Evolutionary conservation across 2,329 filamentous ascomycete species (phyloP).

Genomic region (Cadophora malorum): DNA sequence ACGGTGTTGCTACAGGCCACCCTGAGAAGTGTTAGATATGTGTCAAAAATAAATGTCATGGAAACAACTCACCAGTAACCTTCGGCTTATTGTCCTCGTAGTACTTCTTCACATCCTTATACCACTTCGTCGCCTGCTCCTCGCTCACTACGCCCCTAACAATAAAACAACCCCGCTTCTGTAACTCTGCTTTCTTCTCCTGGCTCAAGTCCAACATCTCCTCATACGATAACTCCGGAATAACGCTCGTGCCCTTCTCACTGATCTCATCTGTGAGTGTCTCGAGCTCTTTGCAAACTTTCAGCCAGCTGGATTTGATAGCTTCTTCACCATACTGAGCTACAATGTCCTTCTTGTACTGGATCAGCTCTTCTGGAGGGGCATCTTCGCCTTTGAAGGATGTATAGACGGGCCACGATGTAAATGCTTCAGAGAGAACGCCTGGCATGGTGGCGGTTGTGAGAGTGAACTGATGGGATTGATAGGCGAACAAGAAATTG

Average conservation of each 20-base stretch:
- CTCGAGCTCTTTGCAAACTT: slow-evolving; percentile 48
- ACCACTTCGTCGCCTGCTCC: slow-evolving; percentile 39
- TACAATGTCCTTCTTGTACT: slow-evolving; percentile 47
- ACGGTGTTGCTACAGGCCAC: slow-evolving; percentile 49
- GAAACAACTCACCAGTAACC: slow-evolving; percentile 32
- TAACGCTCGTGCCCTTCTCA: slow-evolving; percentile 44
- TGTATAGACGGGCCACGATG: slow-evolving; percentile 42
- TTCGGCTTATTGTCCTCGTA: slow-evolving; percentile 45
- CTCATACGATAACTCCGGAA: slow-evolving; percentile 46
- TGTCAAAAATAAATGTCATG: background rate
- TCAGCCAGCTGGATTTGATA: slow-evolving; percentile 48
- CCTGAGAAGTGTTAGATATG: slow-evolving; percentile 27
- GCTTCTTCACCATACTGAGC: slow-evolving; percentile 47
- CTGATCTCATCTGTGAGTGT: slow-evolving; percentile 48
- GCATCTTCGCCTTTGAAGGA: slow-evolving; percentile 34
- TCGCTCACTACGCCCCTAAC: slow-evolving; percentile 38
- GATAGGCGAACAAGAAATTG: background rate
- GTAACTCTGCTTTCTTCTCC: slow-evolving; percentile 40
- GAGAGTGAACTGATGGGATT: background rate
- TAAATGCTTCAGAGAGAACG: slow-evolving; percentile 32
- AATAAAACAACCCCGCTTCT: slow-evolving; percentile 42
- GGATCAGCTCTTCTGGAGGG: slow-evolving; percentile 29
- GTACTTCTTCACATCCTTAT: slow-evolving; percentile 45
- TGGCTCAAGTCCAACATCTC: slow-evolving; percentile 38
- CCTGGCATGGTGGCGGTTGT: slow-evolving; percentile 14